These are phyloP conservation scores for Leccinum ochraceum DNA, from an alignment of 768 basidiomycete species.

Conservation along the genomic window DNA sequence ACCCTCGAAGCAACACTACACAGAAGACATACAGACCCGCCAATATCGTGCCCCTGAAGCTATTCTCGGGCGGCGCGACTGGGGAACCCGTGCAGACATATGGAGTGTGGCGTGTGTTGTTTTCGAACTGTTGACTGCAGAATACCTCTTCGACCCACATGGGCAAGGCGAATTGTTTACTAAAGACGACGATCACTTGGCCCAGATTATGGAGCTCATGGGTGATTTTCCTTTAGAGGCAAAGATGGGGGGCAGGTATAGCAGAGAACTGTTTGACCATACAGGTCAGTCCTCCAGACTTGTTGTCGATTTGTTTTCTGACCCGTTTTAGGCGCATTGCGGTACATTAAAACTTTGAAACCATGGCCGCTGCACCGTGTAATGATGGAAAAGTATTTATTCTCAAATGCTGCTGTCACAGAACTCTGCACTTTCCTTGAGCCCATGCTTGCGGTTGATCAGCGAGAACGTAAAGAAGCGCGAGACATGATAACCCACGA, in stretches of 20 bases:
- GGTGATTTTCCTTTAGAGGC: conserved; percentile 74
- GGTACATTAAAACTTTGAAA: conserved; percentile 74
- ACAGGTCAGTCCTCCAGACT: conserved; percentile 45
- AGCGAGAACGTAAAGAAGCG: conserved; percentile 66
- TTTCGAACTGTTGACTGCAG: conserved; percentile 89
- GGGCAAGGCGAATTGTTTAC: conserved; percentile 78
- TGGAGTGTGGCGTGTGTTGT: conserved; percentile 92
- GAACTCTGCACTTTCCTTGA: conserved; percentile 65
- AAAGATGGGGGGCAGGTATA: conserved; percentile 84
- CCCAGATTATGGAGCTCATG: conserved; percentile 89
- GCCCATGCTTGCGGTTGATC: conserved; percentile 76
- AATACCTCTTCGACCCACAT: conserved; percentile 91
- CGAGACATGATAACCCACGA: conserved; percentile 71
- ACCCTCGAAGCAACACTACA: conserved; percentile 86
- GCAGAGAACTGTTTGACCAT: conserved; percentile 81
- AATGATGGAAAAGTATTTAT: conserved; percentile 88
- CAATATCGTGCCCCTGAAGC: conserved; percentile 96
- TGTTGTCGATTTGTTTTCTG: conserved; percentile 2
- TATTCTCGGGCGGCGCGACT: conserved; percentile 82
- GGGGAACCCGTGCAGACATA: conserved; percentile 84
- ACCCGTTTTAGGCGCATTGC: conserved; percentile 52
- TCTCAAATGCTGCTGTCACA: conserved; percentile 55
- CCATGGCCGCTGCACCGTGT: conserved; percentile 82
- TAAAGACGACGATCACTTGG: conserved; percentile 96
- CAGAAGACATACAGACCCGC: conserved; percentile 95